These are phyloP conservation scores for Paecilomyces fulvus DNA, from an alignment of 2,329 filamentous ascomycete species.

Conservation along the genomic window DNA sequence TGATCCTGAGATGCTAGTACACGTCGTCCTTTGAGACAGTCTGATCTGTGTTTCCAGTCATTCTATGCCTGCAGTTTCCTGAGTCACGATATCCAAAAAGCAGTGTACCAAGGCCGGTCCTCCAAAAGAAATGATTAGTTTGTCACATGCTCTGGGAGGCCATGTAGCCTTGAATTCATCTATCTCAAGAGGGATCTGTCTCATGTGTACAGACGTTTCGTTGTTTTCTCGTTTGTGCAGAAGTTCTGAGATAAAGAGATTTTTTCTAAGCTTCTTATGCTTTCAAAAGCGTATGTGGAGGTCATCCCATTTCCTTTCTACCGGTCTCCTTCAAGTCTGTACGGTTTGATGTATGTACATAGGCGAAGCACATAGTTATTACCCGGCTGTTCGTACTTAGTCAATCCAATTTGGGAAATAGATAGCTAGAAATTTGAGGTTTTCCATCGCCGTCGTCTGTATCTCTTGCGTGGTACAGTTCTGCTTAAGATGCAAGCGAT, in stretches of 20 bases:
- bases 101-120: not conserved
- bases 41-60: not conserved
- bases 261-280: not conserved
- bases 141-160: not conserved
- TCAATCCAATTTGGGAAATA: not conserved
- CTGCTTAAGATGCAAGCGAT: not conserved
- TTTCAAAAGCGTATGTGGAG: not conserved
- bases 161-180: not conserved
- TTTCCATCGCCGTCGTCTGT: not conserved
- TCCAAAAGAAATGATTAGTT: not conserved
- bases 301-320: not conserved
- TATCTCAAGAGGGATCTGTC: not conserved
- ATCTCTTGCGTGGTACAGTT: not conserved
- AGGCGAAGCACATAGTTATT: not conserved
- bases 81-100: not conserved
- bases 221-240: not conserved
- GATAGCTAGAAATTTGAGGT: not conserved
- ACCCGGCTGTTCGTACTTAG: not conserved
- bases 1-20: not conserved
- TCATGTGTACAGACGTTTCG: not conserved
- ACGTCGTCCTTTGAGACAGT: not conserved
- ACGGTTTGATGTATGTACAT: not conserved
- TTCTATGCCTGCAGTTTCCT: not conserved
- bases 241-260: not conserved
- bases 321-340: not conserved